phyloP scores from a whole-genome alignment of 805 yeast species.

The Candida mattraensis region DNA sequence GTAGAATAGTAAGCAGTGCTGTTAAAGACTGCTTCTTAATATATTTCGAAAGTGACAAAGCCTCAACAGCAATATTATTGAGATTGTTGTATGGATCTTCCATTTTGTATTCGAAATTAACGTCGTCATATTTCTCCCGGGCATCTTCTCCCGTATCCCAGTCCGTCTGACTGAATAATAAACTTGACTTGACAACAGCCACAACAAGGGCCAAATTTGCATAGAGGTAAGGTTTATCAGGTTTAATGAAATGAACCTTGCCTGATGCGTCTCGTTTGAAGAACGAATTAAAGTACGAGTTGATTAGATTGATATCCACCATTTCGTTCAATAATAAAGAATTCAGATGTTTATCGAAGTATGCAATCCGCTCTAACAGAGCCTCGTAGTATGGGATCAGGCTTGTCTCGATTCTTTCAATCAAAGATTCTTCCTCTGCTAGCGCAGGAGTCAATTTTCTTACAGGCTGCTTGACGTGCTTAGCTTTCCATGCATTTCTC shows the following conservation, averaged over 20 bases:
- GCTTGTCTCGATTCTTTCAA: conserved; percentile 8
- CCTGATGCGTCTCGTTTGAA: conserved; percentile 11
- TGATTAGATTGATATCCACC: conserved; percentile 13
- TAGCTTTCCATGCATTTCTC: conserved; percentile 20
- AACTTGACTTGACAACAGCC: conserved; percentile 12
- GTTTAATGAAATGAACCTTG: conserved; percentile 5
- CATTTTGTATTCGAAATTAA: conserved; percentile 5
- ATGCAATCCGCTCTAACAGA: conserved; percentile 21
- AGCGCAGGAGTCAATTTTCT: background rate
- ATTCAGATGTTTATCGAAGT: conserved; percentile 19
- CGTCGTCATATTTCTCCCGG: too few species aligned
- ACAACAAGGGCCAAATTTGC: conserved; percentile 20
- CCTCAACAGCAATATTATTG: conserved; percentile 3
- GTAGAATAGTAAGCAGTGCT: conserved; percentile 15
- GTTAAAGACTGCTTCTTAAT: conserved; percentile 18
- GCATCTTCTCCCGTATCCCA: background rate
- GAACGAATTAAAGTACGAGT: conserved; percentile 10
- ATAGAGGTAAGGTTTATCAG: conserved; percentile 13
- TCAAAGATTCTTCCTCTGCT: conserved; percentile 6
- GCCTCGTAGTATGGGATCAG: conserved; percentile 20
- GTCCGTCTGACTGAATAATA: conserved; percentile 6
- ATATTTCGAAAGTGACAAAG: conserved; percentile 13
- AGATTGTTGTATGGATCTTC: conserved; percentile 5
- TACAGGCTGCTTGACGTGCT: conserved; percentile 2
- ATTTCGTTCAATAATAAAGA: conserved; percentile 10